Evolutionary conservation across 2,329 filamentous ascomycete species (phyloP).

Genomic region (Blumeriella jaapii): DNA sequence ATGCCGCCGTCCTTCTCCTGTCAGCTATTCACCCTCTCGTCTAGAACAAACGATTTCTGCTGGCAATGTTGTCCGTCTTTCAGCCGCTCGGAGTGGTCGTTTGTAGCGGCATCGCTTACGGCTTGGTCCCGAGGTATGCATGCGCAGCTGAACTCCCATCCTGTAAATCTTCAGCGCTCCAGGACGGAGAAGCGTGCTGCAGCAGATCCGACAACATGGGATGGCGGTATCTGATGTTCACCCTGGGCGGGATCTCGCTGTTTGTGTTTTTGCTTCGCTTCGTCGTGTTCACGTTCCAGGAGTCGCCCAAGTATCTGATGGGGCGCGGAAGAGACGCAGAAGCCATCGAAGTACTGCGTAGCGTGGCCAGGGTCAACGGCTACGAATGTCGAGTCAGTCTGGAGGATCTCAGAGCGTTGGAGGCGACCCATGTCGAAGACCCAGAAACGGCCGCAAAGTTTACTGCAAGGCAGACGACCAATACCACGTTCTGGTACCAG

Average conservation of each 20-base stretch:
- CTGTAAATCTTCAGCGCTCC: constrained; percentile 4
- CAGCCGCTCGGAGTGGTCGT: constrained; percentile 21
- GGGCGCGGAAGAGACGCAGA: constrained; percentile 40
- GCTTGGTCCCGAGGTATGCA: constrained; percentile 14
- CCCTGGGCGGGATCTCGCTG: constrained; percentile 42
- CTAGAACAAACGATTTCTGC: constrained; percentile 19
- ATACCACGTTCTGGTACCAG: background rate
- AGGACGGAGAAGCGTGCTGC: constrained; percentile 24
- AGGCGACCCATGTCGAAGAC: constrained; percentile 8
- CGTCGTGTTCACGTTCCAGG: constrained; percentile 42
- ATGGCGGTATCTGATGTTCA: constrained; percentile 46
- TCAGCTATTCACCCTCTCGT: background rate
- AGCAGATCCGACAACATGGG: constrained; percentile 39
- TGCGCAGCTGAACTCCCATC: constrained; percentile 9
- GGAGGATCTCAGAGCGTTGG: constrained; percentile 1
- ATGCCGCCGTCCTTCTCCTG: background rate
- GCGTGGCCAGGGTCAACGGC: constrained; percentile 40
- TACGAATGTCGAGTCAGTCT: constrained; percentile 2
- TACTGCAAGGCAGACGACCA: constrained; percentile 6
- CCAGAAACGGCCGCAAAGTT: background rate
- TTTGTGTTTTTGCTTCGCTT: constrained; percentile 44
- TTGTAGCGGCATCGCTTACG: constrained; percentile 19
- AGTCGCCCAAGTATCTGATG: constrained; percentile 47
- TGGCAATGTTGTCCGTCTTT: constrained; percentile 20
- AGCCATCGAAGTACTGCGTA: constrained; percentile 41